Conservation (phyloP, 2,329 filamentous ascomycete species). For the Teratosphaeria zuluensis region DNA sequence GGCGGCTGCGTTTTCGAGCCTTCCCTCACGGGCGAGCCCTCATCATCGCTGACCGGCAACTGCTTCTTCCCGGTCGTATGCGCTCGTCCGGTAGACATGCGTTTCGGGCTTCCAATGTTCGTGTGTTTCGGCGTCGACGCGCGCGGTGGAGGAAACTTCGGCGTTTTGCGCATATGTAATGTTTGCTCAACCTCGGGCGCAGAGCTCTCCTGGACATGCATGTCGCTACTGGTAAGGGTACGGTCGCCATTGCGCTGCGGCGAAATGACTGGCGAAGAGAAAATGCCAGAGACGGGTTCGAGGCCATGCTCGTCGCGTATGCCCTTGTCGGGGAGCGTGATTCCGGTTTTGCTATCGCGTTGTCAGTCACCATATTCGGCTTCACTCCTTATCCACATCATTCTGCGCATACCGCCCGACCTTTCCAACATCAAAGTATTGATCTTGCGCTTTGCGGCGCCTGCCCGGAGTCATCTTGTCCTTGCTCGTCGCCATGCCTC, state of each 20-base stretch:
- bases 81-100: conserved; percentile 49
- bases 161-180: conserved; percentile 32
- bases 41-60: conserved; percentile 1
- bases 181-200: conserved; percentile 39
- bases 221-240: conserved; percentile 18
- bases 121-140: conserved; percentile 57
- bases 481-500: conserved; percentile 17
- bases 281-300: conserved; percentile 76
- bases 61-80: conserved; percentile 8
- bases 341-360: conserved; percentile 69
- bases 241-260: conserved; percentile 27
- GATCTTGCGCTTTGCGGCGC: conserved; percentile 21
- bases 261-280: conserved; percentile 70
- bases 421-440: conserved; percentile 28
- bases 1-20: conserved; percentile 15
- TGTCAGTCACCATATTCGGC: conserved; percentile 5
- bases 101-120: conserved; percentile 49
- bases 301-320: conserved; percentile 85
- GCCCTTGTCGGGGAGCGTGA: conserved; percentile 67
- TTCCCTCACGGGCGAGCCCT: neutral
- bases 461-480: conserved; percentile 10
- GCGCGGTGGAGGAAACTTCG: conserved; percentile 39
- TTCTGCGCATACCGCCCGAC: conserved; percentile 20
- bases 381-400: neutral
- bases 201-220: conserved; percentile 54